Evolutionary conservation across 2,329 filamentous ascomycete genomes (phyloP).

Genomic region (Diaporthe nobilis): DNA sequence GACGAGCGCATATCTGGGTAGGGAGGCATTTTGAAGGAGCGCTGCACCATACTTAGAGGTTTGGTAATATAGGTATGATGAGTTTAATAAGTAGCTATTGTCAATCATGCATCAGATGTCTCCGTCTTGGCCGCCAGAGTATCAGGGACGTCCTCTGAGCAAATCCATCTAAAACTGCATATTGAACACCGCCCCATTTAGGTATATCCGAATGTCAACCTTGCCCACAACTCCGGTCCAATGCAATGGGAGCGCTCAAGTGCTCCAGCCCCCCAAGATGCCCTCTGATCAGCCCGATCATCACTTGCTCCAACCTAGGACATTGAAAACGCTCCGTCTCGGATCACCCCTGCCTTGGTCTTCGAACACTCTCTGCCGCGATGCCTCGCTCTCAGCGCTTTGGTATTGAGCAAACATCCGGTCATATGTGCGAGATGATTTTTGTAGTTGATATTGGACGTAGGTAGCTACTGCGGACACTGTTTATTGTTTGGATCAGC

Average conservation of each 20-base stretch:
- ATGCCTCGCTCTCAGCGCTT: conserved; percentile 54
- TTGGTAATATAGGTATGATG: background rate
- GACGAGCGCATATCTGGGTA: background rate
- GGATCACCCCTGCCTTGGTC: conserved; percentile 40
- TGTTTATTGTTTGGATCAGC: background rate
- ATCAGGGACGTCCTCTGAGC: background rate
- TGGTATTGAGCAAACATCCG: conserved; percentile 56
- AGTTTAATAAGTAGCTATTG: background rate
- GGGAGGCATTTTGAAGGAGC: background rate
- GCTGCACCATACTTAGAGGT: background rate
- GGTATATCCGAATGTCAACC: background rate
- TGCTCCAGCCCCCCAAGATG: background rate
- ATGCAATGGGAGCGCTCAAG: background rate
- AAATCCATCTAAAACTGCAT: background rate
- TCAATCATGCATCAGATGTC: background rate
- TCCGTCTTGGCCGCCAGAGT: background rate
- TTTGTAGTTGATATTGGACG: conserved; percentile 51
- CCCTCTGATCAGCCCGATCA: background rate
- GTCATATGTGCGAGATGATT: conserved; percentile 54
- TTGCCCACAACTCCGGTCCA: conserved; percentile 9
- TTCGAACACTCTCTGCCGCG: conserved; percentile 51
- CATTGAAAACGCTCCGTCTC: conserved; percentile 37
- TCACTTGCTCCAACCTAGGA: conserved; percentile 36
- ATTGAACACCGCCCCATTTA: background rate
- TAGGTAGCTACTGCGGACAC: conserved; percentile 50